Base-by-base conservation (phyloP, 2,329 filamentous ascomycete genomes). In the Penicillium sp. region DNA sequence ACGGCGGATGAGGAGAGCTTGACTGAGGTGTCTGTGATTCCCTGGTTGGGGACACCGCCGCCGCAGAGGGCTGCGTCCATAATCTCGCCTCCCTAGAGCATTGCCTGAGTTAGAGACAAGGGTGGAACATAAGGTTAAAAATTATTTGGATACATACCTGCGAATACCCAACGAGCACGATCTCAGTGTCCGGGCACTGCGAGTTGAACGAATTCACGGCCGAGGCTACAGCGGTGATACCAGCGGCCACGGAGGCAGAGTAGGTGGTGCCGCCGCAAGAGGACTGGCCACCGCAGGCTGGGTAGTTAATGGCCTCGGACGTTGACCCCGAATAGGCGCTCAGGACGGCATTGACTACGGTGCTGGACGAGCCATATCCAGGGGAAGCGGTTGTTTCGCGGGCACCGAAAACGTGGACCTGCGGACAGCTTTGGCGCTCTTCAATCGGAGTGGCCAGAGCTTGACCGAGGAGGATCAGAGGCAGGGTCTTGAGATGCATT, bases 81-180 rank as follows among this genome's bases (percentile, higher is more conserved):
- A 67, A 89, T 88, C 75, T 89, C 84, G 47, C 83, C 85, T 50
- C 86, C 86, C 82, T 87, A 26, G 13, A 13, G 35, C 13, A 13
- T 17, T 13, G 35, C 13, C 35, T 17, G 17, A 17, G 44, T 29
- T 29, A 45, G n/a, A 47, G 45, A 5, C 19, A 47, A 47, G 26
- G 26, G 26, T 3, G 5, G 26, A 6, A 26, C 26, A 26, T 26
- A 26, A 26, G 26, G 26, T 47, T 4, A 4, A 21, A 47, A 3
- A 3, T n/a, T 2, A 21, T 8, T 19, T 1, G 11, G 23, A 30
- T 11, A 63, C 76, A 23, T 69, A 85, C 84, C 78, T 88, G 86
- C 7, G 85, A 88, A 73, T 89, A 89, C 41, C 87, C 87, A 44
- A 89, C 84, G 35, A 89, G 75, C 6, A 89, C 85, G 38, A 89